phyloP scores from a whole-genome alignment of 2,329 filamentous ascomycete genomes.

The Elsinoe ampelina region DNA sequence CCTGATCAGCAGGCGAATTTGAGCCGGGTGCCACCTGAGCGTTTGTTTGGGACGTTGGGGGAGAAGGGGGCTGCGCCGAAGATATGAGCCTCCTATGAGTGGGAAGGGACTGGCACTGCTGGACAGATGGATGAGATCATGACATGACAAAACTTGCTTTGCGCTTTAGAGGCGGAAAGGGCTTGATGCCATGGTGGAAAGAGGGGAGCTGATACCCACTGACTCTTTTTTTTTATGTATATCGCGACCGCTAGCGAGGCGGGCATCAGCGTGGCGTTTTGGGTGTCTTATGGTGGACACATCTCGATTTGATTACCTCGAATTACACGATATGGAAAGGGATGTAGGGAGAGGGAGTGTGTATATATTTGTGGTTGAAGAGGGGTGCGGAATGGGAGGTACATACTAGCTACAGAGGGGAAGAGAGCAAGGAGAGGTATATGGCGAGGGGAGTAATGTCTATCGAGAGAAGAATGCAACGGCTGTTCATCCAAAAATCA shows the following conservation, averaged over 20 bases:
- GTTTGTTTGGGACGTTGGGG: conserved; percentile 25
- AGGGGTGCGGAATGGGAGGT: background rate
- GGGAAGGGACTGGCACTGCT: background rate
- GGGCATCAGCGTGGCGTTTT: conserved; percentile 12
- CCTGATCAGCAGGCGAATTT: conserved; percentile 39
- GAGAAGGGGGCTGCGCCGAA: conserved; percentile 16
- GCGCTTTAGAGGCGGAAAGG: background rate
- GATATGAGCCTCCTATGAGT: conserved; percentile 14
- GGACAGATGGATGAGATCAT: conserved; percentile 1
- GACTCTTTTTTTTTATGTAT: conserved; percentile 10
- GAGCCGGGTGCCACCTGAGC: conserved; percentile 41
- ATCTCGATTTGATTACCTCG: background rate
- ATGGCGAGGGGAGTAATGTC: background rate
- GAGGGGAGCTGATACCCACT: background rate
- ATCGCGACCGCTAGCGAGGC: background rate
- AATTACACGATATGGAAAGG: background rate
- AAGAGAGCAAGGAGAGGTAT: background rate
- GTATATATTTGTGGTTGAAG: background rate
- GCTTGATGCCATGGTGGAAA: background rate
- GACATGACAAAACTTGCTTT: background rate
- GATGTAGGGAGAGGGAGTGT: background rate
- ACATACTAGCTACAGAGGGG: background rate
- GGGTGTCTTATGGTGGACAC: background rate
- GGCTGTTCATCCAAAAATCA: no score
- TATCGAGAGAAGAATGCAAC: background rate